phyloP scores from a whole-genome alignment of 352 stramenopile genomes.

The Thalassiosira ordinaria region DNA sequence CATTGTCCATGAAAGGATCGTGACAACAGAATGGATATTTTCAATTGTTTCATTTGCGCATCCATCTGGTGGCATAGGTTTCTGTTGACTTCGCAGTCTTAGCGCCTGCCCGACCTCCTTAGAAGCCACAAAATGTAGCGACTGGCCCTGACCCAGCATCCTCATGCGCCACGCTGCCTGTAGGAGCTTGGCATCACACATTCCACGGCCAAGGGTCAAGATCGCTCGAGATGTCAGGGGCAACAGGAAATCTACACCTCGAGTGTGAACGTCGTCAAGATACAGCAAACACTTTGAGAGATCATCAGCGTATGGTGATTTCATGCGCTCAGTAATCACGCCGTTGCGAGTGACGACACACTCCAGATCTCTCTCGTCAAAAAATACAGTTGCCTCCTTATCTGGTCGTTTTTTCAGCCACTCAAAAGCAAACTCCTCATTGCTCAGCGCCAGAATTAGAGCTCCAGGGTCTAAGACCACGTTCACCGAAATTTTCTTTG shows the following conservation, averaged over 20 bases:
- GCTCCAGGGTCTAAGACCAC: conserved; percentile 21
- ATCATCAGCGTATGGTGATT: conserved; percentile 13
- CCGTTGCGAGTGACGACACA: conserved; percentile 4
- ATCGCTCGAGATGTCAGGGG: conserved; percentile 2
- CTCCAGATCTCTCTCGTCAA: neutral
- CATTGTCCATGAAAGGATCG: too few relatives aligned
- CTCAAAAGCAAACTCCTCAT: neutral
- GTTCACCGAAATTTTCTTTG: neutral
- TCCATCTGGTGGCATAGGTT: too few relatives aligned
- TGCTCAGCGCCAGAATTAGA: conserved; percentile 4
- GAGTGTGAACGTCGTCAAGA: conserved; percentile 21
- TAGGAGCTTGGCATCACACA: conserved; percentile 4
- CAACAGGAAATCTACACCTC: conserved; percentile 9
- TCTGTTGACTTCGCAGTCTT: too few relatives aligned
- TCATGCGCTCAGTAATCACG: neutral
- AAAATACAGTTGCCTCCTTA: conserved; percentile 4
- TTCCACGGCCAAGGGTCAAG: conserved; percentile 1
- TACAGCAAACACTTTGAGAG: conserved; percentile 22
- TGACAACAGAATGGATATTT: too few relatives aligned
- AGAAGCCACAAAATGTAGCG: too few relatives aligned
- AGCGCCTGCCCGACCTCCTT: too few relatives aligned
- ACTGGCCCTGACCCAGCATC: neutral
- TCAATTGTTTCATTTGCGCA: too few relatives aligned
- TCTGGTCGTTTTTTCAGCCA: conserved; percentile 9
- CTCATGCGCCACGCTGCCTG: neutral